A percentile compares a stretch with the other conserved stretches of the same genome.
These are phyloP conservation scores for Pseudocercospora eumusae DNA, from an alignment of 2,329 filamentous ascomycete species.

Conservation along the genomic window DNA sequence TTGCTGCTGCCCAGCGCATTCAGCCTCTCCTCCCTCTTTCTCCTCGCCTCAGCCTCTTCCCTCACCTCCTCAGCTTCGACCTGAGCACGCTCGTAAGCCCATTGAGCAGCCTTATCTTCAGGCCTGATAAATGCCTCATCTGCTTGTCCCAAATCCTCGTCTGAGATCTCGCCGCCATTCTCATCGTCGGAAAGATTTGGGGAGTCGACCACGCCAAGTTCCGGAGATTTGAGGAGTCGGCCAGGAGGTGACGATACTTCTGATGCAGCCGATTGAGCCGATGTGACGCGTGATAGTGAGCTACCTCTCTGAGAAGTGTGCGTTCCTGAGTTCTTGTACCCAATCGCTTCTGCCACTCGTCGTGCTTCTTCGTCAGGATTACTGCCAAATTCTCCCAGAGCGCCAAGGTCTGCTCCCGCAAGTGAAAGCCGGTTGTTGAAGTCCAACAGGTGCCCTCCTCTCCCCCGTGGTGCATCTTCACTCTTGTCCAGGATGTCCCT, in stretches of 20 bases:
- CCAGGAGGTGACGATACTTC: slow-evolving; percentile 52
- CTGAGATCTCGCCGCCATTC: slow-evolving; percentile 31
- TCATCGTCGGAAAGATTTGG: slow-evolving; percentile 19
- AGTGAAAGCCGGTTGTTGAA: slow-evolving; percentile 51
- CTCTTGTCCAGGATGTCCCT: slow-evolving; percentile 72
- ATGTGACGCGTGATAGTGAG: slow-evolving; percentile 35
- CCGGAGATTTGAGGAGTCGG: slow-evolving; percentile 41
- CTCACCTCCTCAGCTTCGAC: slow-evolving; percentile 37
- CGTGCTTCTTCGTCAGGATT: slow-evolving; percentile 41
- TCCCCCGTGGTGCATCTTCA: slow-evolving; percentile 41
- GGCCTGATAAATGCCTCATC: slow-evolving; percentile 34
- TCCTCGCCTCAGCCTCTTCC: slow-evolving; percentile 37
- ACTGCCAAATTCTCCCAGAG: slow-evolving; percentile 35
- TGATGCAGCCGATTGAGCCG: slow-evolving; percentile 33
- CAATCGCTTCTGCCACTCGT: slow-evolving; percentile 46
- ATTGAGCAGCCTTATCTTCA: slow-evolving; percentile 39
- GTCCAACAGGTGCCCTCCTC: slow-evolving; percentile 57
- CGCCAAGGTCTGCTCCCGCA: slow-evolving; percentile 42
- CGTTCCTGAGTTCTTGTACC: slow-evolving; percentile 30
- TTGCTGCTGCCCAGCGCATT: slow-evolving; percentile 19
- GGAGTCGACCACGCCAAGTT: slow-evolving; percentile 8
- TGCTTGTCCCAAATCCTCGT: slow-evolving; percentile 27
- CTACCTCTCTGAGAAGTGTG: slow-evolving; percentile 27
- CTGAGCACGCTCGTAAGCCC: slow-evolving; percentile 40
- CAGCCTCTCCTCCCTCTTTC: slow-evolving; percentile 28